A percentile compares a stretch with the other conserved stretches of the same genome.
Evolutionary conservation across 148 eudicot species (phyloP).

Genomic region (Persicaria maculosa): DNA sequence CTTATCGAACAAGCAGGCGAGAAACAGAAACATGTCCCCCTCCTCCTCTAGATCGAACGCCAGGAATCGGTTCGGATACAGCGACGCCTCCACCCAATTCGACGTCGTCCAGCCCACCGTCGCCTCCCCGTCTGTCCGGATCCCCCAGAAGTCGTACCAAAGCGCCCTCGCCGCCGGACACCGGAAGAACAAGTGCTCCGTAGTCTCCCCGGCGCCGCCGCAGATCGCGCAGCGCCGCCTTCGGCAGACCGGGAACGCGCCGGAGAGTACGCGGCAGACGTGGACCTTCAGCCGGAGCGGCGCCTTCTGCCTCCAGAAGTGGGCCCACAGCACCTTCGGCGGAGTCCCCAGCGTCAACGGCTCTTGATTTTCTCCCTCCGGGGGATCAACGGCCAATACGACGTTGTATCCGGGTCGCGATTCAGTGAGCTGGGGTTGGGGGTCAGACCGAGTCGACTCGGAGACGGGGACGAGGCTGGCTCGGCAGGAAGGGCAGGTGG

Average conservation of each 20-base stretch:
- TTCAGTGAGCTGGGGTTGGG: no score
- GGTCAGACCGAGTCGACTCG: not conserved
- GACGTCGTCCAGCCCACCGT: not conserved
- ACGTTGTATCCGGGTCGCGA: not conserved
- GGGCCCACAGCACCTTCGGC: not conserved
- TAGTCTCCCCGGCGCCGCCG: not conserved
- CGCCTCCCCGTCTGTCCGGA: not conserved
- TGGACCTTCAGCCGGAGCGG: slow-evolving; percentile 10
- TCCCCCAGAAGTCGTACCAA: slow-evolving; percentile 8
- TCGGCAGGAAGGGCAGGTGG: slow-evolving; percentile 7
- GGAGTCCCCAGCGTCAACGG: not conserved
- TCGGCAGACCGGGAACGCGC: not conserved
- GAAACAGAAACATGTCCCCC: slow-evolving; percentile 4
- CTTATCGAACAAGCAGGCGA: slow-evolving; percentile 2
- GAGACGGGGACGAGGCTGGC: not conserved
- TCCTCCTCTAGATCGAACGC: not conserved
- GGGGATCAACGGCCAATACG: not conserved
- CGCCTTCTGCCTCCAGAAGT: slow-evolving; percentile 7
- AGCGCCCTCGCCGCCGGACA: slow-evolving; percentile 6
- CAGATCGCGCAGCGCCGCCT: not conserved
- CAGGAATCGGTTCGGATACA: not conserved
- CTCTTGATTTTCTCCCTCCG: not conserved
- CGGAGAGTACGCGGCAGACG: not conserved
- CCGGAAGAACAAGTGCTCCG: slow-evolving; percentile 7
- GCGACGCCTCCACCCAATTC: slow-evolving; percentile 9